Evolutionary conservation across 2,329 filamentous ascomycete species (phyloP), one percentile per base, ranked within the genome.

Genomic region (Cryphonectria parasitica): DNA sequence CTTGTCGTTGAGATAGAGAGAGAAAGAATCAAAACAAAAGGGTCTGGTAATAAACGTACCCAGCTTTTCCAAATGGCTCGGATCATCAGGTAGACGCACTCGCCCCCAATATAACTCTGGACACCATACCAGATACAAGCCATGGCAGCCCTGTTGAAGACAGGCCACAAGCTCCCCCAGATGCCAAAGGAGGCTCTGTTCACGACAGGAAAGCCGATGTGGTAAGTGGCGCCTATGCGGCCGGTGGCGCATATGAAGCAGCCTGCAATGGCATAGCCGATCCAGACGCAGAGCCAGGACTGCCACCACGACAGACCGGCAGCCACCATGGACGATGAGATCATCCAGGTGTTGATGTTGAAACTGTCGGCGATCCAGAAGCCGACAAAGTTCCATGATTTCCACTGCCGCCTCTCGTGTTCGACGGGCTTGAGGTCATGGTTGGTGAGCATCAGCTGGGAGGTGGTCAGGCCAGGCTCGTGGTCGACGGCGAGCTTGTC

Each of bases 331-430:
- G 92, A 90, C 1, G 92, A 93, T 0, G 92, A 92, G 73, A 97
- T 96, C 93, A 97, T 97, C 94, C 93, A 97, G 1, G 93, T 96
- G 80, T 95, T 96, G 78, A 96, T 93, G 79, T 95, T 95, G 83
- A 95, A 94, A 0, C 89, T 92, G 81, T 95, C 92, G 41, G 92
- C 91, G 76, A 96, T 87, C 93, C 93, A 95, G 78, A 96, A 96
- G 19, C 89, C 92, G 56, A 97, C 91, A 78, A 94, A 97, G 80
- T 97, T 97, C 89, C 92, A 94, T 41, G 91, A 83, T 25, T 90
- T 90, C 94, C 95, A 98, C 87, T 93, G 89, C 68, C 95, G 89
- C 70, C 93, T 89, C 74, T 88, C 89, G 22, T 89, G 90, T 78
- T 97, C 94, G 66, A 98, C 93, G 77, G 89, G 85, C 78, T 93